Percentiles rank a stretch among this genome's conserved stretches.
Evolutionary conservation across 2,329 filamentous ascomycete genomes (phyloP).

Genomic region (Fusarium metavorans): DNA sequence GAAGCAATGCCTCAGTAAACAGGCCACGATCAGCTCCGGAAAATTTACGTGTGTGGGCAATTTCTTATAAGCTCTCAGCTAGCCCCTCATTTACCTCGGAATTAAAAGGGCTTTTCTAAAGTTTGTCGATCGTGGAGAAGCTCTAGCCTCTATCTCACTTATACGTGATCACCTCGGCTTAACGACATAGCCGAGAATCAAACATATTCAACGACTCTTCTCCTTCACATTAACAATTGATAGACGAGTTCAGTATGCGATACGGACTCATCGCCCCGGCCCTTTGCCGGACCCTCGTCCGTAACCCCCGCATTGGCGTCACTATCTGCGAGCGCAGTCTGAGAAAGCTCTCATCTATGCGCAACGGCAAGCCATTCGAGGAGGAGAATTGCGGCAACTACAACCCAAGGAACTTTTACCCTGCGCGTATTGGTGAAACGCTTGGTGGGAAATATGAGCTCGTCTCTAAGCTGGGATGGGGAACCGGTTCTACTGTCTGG

Average conservation of each 20-base stretch:
- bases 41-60: not conserved
- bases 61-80: conserved; percentile 7
- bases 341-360: conserved; percentile 24
- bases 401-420: conserved; percentile 47
- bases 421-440: conserved; percentile 48
- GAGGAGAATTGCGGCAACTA: conserved; percentile 43
- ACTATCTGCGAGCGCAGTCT: conserved; percentile 5
- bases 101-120: not conserved
- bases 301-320: conserved; percentile 8
- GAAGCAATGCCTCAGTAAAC: conserved; percentile 12
- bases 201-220: not conserved
- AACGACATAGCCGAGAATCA: not conserved
- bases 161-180: not conserved
- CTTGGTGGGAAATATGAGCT: conserved; percentile 52
- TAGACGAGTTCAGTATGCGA: conserved; percentile 12
- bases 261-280: conserved; percentile 20
- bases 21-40: conserved; percentile 9
- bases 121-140: not conserved
- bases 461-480: conserved; percentile 53
- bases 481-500: conserved; percentile 55
- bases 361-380: conserved; percentile 28
- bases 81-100: not conserved
- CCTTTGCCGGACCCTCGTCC: conserved; percentile 15
- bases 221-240: not conserved
- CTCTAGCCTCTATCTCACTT: not conserved